These are phyloP conservation scores for Scheffersomyces illinoinensis DNA, from an alignment of 1,139 yeast species.

Conservation along the genomic window DNA sequence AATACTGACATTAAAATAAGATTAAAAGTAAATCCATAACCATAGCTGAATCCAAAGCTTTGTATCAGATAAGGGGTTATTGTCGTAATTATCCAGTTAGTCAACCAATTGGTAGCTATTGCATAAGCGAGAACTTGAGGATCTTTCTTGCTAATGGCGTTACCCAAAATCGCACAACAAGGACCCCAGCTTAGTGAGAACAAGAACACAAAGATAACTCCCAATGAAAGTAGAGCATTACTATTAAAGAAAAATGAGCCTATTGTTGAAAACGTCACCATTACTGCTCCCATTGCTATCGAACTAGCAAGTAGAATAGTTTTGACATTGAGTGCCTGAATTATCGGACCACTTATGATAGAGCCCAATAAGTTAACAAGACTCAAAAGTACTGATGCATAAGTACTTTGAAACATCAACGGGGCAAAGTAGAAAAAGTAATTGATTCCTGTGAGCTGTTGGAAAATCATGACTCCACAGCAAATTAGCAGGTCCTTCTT, in stretches of 20 bases:
- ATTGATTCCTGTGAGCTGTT: constrained; percentile 37
- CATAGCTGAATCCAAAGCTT: constrained; percentile 18
- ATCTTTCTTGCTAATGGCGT: constrained; percentile 22
- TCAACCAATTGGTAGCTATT: constrained; percentile 22
- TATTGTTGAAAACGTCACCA: constrained; percentile 13
- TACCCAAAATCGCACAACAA: constrained; percentile 26
- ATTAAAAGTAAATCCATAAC: constrained; percentile 20
- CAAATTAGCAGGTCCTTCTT: constrained; percentile 9
- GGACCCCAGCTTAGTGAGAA: constrained; percentile 40
- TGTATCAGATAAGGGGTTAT: constrained; percentile 24
- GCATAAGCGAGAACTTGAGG: constrained; percentile 22
- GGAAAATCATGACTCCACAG: constrained; percentile 26
- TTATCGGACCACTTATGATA: constrained; percentile 11
- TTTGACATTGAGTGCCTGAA: constrained; percentile 7
- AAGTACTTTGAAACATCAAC: constrained; percentile 16
- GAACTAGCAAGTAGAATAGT: constrained; percentile 11
- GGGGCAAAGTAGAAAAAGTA: constrained; percentile 35
- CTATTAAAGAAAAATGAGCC: constrained; percentile 7
- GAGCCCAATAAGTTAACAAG: constrained; percentile 18
- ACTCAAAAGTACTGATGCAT: constrained; percentile 14
- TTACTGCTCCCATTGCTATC: constrained; percentile 13
- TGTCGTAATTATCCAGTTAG: constrained; percentile 26
- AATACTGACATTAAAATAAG: constrained; percentile 19
- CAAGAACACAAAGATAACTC: constrained; percentile 19
- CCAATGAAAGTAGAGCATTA: constrained; percentile 8